These are phyloP conservation scores for Diaporthe amygdali DNA, from an alignment of 2,329 filamentous ascomycete species.

Conservation along the genomic window DNA sequence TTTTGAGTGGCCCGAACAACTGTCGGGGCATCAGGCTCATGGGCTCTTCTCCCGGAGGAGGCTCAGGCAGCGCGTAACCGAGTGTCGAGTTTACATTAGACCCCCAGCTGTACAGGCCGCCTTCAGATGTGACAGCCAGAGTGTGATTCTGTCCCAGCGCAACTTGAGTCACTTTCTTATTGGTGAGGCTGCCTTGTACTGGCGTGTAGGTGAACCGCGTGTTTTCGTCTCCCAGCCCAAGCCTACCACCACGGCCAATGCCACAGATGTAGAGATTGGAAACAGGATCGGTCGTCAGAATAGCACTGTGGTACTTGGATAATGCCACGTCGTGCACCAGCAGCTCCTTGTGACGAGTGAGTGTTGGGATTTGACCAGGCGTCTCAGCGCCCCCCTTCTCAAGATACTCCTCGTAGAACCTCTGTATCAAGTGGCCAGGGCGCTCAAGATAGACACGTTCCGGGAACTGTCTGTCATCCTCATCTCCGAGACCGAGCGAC, in stretches of 20 bases:
- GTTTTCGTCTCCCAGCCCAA: slow-evolving; percentile 88
- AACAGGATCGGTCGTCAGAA: slow-evolving; percentile 84
- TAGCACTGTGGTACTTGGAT: slow-evolving; percentile 89
- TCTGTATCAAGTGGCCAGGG: slow-evolving; percentile 76
- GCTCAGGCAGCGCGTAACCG: slow-evolving; percentile 77
- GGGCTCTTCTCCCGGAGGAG: slow-evolving; percentile 78
- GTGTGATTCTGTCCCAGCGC: slow-evolving; percentile 92
- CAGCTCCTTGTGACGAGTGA: slow-evolving; percentile 75
- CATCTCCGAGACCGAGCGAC: slow-evolving; percentile 90
- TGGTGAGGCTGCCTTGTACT: slow-evolving; percentile 76
- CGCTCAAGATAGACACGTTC: slow-evolving; percentile 80
- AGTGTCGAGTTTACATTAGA: slow-evolving; percentile 85
- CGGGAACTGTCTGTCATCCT: slow-evolving; percentile 92
- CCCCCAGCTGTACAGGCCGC: slow-evolving; percentile 96
- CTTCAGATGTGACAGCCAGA: slow-evolving; percentile 81
- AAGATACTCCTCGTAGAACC: slow-evolving; percentile 74
- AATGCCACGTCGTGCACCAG: slow-evolving; percentile 82
- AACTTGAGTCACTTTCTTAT: slow-evolving; percentile 76
- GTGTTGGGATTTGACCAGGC: slow-evolving; percentile 66
- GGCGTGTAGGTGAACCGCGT: slow-evolving; percentile 87
- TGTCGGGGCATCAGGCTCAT: slow-evolving; percentile 83
- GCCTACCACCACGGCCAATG: slow-evolving; percentile 85
- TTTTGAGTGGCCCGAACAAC: slow-evolving; percentile 89
- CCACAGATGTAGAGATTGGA: slow-evolving; percentile 94
- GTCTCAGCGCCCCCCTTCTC: slow-evolving; percentile 47